Evolutionary conservation across 1,139 yeast genomes (phyloP), one percentile per base, ranked within the genome.

Genomic region (Sugiyamaella novakii): DNA sequence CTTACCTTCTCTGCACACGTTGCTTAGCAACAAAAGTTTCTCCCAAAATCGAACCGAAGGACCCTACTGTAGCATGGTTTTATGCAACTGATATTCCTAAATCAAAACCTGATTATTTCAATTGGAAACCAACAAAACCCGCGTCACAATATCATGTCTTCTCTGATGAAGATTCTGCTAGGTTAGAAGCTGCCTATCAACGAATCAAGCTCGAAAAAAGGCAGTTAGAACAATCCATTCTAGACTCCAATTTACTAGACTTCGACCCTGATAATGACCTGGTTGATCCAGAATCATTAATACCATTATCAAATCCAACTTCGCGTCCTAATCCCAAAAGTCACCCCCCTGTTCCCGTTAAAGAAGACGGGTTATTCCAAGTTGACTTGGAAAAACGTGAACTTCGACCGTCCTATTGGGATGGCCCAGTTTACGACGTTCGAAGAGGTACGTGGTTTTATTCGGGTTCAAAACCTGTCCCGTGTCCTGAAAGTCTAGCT

Each of bases 391-490:
- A 64, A 1, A 65, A 69, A 5, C 75, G 81, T 64, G 76, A 75
- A 47, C 66, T 91, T 58, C 57, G 70, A 1, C 95, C 98, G 0
- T 77, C 84, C 0, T 91, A 83, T 64, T 91, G 98, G 98, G 83
- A 81, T 2, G 98, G 98, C 1, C 95, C 97, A 0, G 70, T 74
- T 0, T 92, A 82, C 62, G 92, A 86, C 54, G 87, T 91, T 1
- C 74, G 96, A 31, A 70, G 98, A 45, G 96, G 96, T 0, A 67
- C 81, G 1, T 91, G 98, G 98, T 88, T 87, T 62, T 71, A 75
- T 43, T 65, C 77, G 3, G 82, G 84, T 2, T 59, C 63, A 30
- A 55, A 60, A 27, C 55, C 65, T 19, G 62, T 65, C 5, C 97
- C 97, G 0, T 67, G 88, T 22, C 66, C 76, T 3, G 72, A 71